Conservation (phyloP, 345 rosid species). For the Euphorbia peplus region DNA sequence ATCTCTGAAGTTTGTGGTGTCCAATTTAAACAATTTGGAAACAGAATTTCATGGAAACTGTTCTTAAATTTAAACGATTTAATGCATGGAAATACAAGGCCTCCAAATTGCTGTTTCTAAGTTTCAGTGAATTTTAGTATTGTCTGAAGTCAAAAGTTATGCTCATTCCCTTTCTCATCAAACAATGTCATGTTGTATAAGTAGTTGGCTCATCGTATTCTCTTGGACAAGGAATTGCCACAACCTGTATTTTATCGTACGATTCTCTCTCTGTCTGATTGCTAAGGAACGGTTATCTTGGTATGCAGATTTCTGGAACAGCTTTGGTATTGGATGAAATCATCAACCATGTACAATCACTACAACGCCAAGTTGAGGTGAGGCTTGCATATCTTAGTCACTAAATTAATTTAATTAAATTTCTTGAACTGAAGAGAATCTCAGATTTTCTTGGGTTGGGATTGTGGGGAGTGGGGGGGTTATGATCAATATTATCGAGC, state of each 20-base stretch:
- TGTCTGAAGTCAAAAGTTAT: not conserved
- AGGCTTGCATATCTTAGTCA: conserved; percentile 29
- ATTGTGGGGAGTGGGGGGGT: not conserved
- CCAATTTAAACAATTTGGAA: not conserved
- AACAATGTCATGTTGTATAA: not conserved
- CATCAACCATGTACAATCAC: conserved; percentile 86
- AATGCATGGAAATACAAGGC: not conserved
- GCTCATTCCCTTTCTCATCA: not conserved
- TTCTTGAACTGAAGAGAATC: not conserved
- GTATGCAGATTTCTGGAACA: conserved; percentile 80
- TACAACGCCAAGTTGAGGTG: conserved; percentile 98
- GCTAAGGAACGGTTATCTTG: not conserved
- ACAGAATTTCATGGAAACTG: not conserved
- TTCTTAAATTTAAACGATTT: not conserved
- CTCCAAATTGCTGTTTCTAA: not conserved
- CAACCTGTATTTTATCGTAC: not conserved
- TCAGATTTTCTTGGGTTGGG: not conserved
- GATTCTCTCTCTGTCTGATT: not conserved
- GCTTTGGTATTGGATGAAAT: conserved; percentile 93
- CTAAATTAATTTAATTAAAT: not conserved
- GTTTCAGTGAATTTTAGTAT: not conserved
- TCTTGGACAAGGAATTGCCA: not conserved
- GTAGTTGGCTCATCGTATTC: not conserved
- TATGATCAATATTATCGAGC: not conserved
- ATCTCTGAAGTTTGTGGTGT: not conserved